Evolutionary conservation across 306 rosid species (phyloP).

Genomic region (Lagenaria siceraria): DNA sequence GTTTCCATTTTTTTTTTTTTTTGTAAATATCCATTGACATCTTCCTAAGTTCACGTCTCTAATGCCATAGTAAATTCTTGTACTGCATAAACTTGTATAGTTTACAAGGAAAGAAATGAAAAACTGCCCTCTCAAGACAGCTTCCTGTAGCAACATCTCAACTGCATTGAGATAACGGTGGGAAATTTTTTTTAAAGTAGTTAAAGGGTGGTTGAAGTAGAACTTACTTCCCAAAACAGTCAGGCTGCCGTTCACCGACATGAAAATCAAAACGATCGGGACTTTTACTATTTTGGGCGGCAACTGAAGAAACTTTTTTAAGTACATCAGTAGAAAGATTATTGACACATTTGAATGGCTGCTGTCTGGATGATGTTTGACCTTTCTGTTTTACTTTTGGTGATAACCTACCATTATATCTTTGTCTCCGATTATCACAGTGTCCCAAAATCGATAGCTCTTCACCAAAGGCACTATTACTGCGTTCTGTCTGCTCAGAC

Average conservation of each 20-base stretch:
- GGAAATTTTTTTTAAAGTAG: neutral
- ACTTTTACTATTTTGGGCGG: slow-evolving; percentile 23
- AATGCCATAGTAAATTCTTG: neutral
- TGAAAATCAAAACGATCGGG: slow-evolving; percentile 16
- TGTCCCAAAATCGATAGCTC: slow-evolving; percentile 36
- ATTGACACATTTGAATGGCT: slow-evolving; percentile 17
- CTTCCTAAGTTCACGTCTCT: neutral
- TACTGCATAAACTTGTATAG: neutral
- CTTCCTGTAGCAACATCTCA: neutral
- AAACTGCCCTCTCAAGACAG: neutral
- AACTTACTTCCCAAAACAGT: slow-evolving; percentile 12
- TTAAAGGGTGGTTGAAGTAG: neutral
- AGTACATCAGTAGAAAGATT: slow-evolving; percentile 11
- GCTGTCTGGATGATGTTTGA: slow-evolving; percentile 29
- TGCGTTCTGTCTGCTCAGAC: slow-evolving; percentile 35
- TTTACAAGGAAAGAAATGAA: neutral
- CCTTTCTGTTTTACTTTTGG: slow-evolving; percentile 22
- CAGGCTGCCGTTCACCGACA: slow-evolving; percentile 13
- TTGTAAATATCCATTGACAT: neutral
- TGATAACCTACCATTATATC: slow-evolving; percentile 15
- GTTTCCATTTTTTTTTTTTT: neutral
- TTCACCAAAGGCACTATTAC: slow-evolving; percentile 21
- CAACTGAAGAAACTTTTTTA: slow-evolving; percentile 14
- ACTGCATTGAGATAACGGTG: neutral
- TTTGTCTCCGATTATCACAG: slow-evolving; percentile 22